Conservation (phyloP, 495 filamentous ascomycete genomes). For the Darksidea phi region DNA sequence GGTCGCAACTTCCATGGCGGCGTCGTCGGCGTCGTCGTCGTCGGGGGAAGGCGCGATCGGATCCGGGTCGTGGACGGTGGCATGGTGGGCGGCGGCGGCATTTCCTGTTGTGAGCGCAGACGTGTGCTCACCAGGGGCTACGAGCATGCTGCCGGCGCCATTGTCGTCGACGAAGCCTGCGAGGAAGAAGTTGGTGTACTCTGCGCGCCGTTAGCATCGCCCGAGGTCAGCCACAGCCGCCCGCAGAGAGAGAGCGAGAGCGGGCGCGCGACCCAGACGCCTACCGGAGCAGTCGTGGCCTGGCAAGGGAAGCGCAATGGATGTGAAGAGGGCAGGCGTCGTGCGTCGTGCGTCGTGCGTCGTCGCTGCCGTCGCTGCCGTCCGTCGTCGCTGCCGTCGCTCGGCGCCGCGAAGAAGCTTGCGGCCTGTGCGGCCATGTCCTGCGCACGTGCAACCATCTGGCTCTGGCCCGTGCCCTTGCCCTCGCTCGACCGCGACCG, state of each 20-base stretch:
- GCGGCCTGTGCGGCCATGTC: neutral
- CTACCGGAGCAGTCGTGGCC: too few relatives aligned
- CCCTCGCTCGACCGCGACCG: neutral
- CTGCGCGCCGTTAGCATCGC: too few relatives aligned
- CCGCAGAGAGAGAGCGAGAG: too few relatives aligned
- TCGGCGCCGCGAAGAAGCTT: slow-evolving; percentile 8
- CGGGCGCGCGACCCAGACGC: too few relatives aligned
- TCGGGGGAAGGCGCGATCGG: neutral
- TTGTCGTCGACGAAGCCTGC: neutral
- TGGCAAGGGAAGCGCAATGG: neutral
- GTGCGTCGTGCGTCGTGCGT: neutral
- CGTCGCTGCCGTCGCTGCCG: neutral
- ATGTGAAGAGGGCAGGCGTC: slow-evolving; percentile 6
- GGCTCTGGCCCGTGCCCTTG: neutral
- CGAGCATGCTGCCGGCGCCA: neutral
- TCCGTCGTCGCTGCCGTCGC: neutral
- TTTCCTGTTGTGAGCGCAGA: neutral
- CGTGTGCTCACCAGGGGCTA: neutral
- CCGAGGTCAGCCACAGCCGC: too few relatives aligned
- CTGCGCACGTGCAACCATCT: neutral
- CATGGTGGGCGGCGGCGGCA: neutral
- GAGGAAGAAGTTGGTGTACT: too few relatives aligned
- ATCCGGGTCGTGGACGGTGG: neutral
- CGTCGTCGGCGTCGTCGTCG: neutral
- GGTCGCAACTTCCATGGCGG: slow-evolving; percentile 3